Evolutionary conservation across 2,329 filamentous ascomycete species (phyloP).

Genomic region (Clarireedia sp.): DNA sequence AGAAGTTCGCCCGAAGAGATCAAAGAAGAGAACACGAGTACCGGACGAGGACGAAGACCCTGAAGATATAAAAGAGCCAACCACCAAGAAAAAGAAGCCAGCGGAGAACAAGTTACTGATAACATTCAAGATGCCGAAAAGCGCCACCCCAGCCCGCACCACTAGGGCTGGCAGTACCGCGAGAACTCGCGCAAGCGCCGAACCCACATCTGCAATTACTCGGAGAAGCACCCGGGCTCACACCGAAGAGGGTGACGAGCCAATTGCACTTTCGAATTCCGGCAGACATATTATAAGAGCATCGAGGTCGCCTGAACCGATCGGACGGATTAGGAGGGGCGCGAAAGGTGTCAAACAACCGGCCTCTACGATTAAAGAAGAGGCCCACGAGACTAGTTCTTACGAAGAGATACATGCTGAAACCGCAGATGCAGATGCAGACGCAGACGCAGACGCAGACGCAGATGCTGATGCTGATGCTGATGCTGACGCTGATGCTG

Average conservation of each 20-base stretch:
- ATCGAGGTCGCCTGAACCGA: slow-evolving; percentile 48
- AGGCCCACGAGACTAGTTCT: slow-evolving; percentile 28
- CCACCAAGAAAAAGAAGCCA: slow-evolving; percentile 4
- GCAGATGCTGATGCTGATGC: slow-evolving; percentile 20
- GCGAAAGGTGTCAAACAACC: slow-evolving; percentile 27
- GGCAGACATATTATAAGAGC: slow-evolving; percentile 48
- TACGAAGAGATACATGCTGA: slow-evolving; percentile 22
- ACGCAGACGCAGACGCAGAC: slow-evolving; percentile 12
- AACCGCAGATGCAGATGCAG: slow-evolving; percentile 8
- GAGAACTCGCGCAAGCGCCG: slow-evolving; percentile 19
- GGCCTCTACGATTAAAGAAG: slow-evolving; percentile 29
- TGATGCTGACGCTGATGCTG: slow-evolving; percentile 13
- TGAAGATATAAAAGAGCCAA: slow-evolving; percentile 16
- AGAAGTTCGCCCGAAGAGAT: slow-evolving; percentile 13
- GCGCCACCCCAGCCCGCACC: slow-evolving; percentile 13
- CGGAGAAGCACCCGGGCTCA: slow-evolving; percentile 27
- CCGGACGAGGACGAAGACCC: slow-evolving; percentile 22
- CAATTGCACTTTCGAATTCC: slow-evolving; percentile 52
- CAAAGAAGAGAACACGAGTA: slow-evolving; percentile 23
- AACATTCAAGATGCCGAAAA: slow-evolving; percentile 23
- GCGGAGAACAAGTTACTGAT: slow-evolving; percentile 19
- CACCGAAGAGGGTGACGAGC: slow-evolving; percentile 44
- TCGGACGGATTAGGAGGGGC: slow-evolving; percentile 30
- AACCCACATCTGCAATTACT: slow-evolving; percentile 22
- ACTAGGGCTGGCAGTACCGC: slow-evolving; percentile 27